phyloP scores from a whole-genome alignment of 1,284 basidiomycete genomes.

The Pascua sp. region DNA sequence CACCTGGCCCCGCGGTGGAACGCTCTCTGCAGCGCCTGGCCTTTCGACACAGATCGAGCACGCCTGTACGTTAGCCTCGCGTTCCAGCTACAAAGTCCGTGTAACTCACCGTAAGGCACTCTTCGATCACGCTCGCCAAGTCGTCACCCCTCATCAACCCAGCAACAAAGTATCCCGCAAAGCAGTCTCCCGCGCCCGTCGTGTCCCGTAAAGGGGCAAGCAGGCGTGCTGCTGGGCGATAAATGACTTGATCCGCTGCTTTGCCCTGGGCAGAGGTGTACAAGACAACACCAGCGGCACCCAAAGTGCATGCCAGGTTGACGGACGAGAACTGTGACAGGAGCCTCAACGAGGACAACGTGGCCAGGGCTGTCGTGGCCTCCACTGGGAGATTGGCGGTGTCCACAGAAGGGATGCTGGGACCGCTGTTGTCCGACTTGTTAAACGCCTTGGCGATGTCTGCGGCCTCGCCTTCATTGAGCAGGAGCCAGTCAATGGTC shows the following conservation, averaged over 20 bases:
- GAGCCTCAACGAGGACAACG: neutral
- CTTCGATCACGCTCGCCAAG: neutral
- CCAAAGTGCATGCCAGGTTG: conserved; percentile 5
- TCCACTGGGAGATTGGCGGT: neutral
- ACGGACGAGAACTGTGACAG: neutral
- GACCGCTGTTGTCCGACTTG: too few relatives aligned
- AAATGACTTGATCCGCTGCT: neutral
- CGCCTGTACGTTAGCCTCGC: neutral
- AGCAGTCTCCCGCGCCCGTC: conserved; percentile 50
- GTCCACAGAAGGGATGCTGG: too few relatives aligned
- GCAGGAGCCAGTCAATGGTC: conserved; percentile 52
- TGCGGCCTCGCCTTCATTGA: conserved; percentile 55
- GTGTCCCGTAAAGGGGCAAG: conserved; percentile 40
- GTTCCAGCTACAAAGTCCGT: too few relatives aligned
- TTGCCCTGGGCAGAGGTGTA: conserved; percentile 11
- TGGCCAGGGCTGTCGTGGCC: conserved; percentile 7
- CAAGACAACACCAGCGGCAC: conserved; percentile 35
- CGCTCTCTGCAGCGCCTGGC: conserved; percentile 7
- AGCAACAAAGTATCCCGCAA: conserved; percentile 48
- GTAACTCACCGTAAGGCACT: neutral
- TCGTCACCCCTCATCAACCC: conserved; percentile 36
- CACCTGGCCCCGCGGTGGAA: conserved; percentile 3
- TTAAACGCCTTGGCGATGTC: conserved; percentile 16
- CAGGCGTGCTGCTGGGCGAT: conserved; percentile 38
- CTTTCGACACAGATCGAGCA: conserved; percentile 12